Evolutionary conservation across 1,284 basidiomycete genomes (phyloP), one percentile per base, ranked within the genome.

Genomic region (Anthracocystis panici-leucophaei): DNA sequence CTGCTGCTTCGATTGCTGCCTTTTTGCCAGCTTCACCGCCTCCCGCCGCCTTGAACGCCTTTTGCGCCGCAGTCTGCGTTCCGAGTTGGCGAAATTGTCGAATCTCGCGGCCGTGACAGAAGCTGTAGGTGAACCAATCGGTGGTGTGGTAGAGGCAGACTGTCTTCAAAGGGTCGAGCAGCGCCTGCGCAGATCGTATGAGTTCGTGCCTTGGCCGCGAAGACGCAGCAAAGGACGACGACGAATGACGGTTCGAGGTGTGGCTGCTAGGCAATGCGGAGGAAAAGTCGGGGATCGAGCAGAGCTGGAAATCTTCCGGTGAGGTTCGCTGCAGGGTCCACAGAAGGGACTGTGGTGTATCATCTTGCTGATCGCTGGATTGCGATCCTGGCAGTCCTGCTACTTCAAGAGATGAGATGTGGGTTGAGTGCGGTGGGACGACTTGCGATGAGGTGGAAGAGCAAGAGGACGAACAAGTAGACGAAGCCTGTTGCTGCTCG

Each of bases 71-170:
- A 5, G 57, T 55, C 21, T 52, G 54, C 1, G 69, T 38, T 5
- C 65, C 62, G 5, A 81, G 62, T 10, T 72, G 71, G 2, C 69
- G 42, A 52, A 83, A 83, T 50, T 83, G 81, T 2, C 74, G 65
- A 16, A 83, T 62, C 46, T 69, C 57, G 25, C 61, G 56, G 5
- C 81, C 81, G 20, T 82, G 74, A 56, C 81, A 83, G 73, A 79
- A 77, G 38, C 66, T 58, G 63, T 83, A 83, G 33, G 80, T 82
- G 59, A 83, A 83, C 81, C 81, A 83, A 35, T 82, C 80, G 8
- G 67, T 29, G 18, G 70, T 78, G 49, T 81, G 77, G 44, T 78
- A 83, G 41, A 83, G 68, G 40, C 81, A 83, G 3, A 53, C 46
- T 16, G 67, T 57, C 56, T 80, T 78, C 25, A 83, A 54, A 0